Percentiles rank a stretch among this genome's conserved stretches.
Evolutionary conservation across 2,329 filamentous ascomycete genomes (phyloP).

Genomic region (Talaromyces sp.): DNA sequence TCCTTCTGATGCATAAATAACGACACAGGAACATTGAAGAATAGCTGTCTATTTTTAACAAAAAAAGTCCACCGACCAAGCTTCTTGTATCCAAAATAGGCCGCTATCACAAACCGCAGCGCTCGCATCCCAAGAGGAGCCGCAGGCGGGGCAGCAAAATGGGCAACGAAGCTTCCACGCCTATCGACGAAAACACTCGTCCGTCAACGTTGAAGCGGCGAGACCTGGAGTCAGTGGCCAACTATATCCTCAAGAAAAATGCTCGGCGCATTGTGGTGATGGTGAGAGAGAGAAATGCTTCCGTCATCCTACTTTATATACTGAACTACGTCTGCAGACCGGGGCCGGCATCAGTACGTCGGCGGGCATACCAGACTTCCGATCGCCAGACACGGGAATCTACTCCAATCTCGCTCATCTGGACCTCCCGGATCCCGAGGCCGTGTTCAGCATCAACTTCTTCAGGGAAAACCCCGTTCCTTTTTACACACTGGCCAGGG

Average conservation of each 20-base stretch:
- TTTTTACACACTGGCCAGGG: conserved; percentile 87
- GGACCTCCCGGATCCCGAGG: conserved; percentile 82
- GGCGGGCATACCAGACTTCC: conserved; percentile 70
- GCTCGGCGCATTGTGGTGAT: conserved; percentile 74
- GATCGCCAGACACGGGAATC: conserved; percentile 76
- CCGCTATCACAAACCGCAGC: conserved; percentile 41
- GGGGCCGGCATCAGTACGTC: conserved; percentile 69
- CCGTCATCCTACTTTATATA: not conserved
- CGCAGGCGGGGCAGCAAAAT: conserved; percentile 46
- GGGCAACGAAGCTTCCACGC: conserved; percentile 76
- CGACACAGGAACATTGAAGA: not conserved
- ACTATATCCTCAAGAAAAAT: conserved; percentile 67
- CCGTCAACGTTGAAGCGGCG: conserved; percentile 64
- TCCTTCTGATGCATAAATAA: not conserved
- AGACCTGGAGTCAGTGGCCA: conserved; percentile 69
- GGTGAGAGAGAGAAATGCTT: conserved; percentile 36
- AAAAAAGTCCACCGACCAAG: not conserved
- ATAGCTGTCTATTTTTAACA: too few relatives aligned
- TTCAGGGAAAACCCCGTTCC: conserved; percentile 79
- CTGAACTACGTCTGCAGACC: conserved; percentile 43
- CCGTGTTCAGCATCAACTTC: conserved; percentile 88
- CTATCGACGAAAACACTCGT: conserved; percentile 58
- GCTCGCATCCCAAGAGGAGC: conserved; percentile 31
- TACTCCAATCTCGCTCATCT: conserved; percentile 87
- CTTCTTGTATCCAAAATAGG: conserved; percentile 40